These are phyloP conservation scores for Gymnopus androsaceus DNA, from an alignment of 1,284 basidiomycete species.

Conservation along the genomic window DNA sequence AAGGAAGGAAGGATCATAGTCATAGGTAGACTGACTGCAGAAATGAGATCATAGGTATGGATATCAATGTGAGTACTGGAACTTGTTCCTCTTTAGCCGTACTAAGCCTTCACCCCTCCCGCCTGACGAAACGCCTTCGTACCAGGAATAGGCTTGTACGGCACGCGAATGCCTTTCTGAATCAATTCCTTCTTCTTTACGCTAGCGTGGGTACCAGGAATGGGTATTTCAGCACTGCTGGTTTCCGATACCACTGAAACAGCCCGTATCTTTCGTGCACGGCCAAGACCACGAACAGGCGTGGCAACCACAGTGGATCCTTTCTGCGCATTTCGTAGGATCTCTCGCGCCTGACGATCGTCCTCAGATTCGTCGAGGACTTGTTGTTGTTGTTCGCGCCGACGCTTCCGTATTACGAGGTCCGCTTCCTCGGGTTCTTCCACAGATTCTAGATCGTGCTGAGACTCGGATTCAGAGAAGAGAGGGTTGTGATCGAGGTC, in stretches of 20 bases:
- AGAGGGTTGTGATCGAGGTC: background rate
- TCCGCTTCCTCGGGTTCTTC: background rate
- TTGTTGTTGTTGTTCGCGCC: slow-evolving; percentile 32
- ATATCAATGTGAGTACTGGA: too few relatives aligned
- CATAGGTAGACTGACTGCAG: too few relatives aligned
- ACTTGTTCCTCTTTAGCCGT: too few relatives aligned
- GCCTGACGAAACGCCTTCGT: too few relatives aligned
- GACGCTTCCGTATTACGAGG: background rate
- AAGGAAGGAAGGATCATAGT: too few relatives aligned
- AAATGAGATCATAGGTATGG: too few relatives aligned
- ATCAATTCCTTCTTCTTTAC: too few relatives aligned
- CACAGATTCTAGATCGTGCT: background rate
- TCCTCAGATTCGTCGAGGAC: slow-evolving; percentile 64
- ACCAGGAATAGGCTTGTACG: too few relatives aligned
- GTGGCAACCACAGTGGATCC: background rate
- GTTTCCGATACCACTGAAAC: slow-evolving; percentile 23
- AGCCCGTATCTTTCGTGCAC: background rate
- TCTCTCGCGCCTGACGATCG: slow-evolving; percentile 64
- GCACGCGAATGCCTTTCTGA: too few relatives aligned
- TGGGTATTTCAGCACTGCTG: slow-evolving; percentile 38
- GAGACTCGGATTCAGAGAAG: background rate
- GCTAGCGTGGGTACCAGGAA: slow-evolving; percentile 28
- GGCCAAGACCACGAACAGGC: background rate
- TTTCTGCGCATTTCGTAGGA: background rate
- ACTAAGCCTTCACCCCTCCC: too few relatives aligned